Evolutionary conservation across 257 asterid species (phyloP).

Genomic region (Jacaranda mimosifolia): DNA sequence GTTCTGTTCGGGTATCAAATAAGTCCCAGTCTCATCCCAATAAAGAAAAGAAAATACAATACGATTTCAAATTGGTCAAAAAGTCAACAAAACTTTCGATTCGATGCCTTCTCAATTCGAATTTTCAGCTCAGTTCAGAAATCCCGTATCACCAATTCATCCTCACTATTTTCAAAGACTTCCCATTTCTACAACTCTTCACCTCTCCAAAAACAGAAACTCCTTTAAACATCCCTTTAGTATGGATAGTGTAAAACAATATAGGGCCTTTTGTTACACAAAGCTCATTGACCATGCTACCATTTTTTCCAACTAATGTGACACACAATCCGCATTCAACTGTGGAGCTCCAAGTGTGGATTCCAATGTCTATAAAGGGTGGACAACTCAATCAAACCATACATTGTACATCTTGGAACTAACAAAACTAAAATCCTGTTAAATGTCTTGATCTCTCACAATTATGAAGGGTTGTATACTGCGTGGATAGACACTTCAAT

Average conservation of each 20-base stretch:
- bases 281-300: constrained; percentile 4
- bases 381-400: constrained; percentile 11
- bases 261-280: not conserved
- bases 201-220: too few species aligned
- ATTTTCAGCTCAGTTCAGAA: too few species aligned
- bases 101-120: too few species aligned
- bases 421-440: not conserved
- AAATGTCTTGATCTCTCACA: constrained; percentile 17
- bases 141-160: too few species aligned
- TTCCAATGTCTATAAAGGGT: not conserved
- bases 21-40: too few species aligned
- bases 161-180: too few species aligned
- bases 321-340: not conserved
- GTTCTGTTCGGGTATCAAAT: too few species aligned
- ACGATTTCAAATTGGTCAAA: too few species aligned
- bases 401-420: not conserved
- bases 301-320: constrained; percentile 20
- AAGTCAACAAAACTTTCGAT: too few species aligned
- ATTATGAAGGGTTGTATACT: not conserved
- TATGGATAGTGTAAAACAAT: not conserved
- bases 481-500: not conserved
- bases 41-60: too few species aligned
- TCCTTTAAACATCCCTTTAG: not conserved
- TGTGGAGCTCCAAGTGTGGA: not conserved
- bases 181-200: too few species aligned